Evolutionary conservation across 192 early-diverging fungal species (phyloP), one percentile per base, ranked within the genome.

Genomic region (Coemansia sp.): DNA sequence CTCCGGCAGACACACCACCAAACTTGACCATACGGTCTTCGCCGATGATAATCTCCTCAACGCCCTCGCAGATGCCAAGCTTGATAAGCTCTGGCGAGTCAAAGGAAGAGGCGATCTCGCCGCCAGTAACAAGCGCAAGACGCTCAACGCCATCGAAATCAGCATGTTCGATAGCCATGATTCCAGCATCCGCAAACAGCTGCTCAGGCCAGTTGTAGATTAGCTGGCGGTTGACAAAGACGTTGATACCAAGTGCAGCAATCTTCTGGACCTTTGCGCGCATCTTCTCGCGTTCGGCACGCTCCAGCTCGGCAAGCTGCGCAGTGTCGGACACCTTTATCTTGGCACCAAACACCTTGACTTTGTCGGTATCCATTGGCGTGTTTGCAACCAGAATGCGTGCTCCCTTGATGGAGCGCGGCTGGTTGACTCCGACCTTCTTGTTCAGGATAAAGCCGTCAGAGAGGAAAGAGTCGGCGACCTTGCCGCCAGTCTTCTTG

Each of bases 181-280:
- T 90, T 20, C 93, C 92, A 45, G 94, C 85, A 72, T 99, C 97
- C n/a, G 94, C 97, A 82, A 99, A 92, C 41, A 99, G 86, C 80
- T 95, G 93, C 82, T 99, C 97, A 50, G 97, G 97, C 93, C 94
- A 99, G 89, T 99, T 99, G 85, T 99, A 99, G 67, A 99, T 99
- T 34, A 99, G 83, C 75, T 99, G 97, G 65, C 97, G 92, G 87
- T 99, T 99, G 55, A 99, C 96, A 83, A 99, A 99, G 70, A 95
- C 97, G 81, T 97, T 99, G 82, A 99, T 97, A 3, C 94, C 94
- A 73, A 96, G 92, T 2, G 86, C 86, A 66, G 94, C 94, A 82
- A 99, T 99, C 84, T 97, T 97, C 48, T 95, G 92, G 31, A 99
- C 97, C 87, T 99, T 99, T 59, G 86, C 89, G 68, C 89, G 91